Conservation (phyloP, 2,329 filamentous ascomycete genomes). For the Colletotrichum tropicale region DNA sequence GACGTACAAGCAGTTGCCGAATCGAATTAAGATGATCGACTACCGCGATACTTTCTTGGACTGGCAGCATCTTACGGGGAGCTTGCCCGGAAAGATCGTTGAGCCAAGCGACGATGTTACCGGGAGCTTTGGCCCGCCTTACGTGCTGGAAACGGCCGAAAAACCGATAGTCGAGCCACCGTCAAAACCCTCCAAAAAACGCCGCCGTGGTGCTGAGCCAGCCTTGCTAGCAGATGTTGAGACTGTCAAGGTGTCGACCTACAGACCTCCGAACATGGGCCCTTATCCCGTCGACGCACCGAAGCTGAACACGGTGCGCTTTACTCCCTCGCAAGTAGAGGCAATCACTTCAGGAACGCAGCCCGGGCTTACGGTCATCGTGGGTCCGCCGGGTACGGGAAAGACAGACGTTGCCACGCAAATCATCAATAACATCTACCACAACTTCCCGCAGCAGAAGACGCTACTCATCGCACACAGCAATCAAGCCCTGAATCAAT, state of each 20-base stretch:
- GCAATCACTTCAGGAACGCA: constrained; percentile 94
- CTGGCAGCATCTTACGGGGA: constrained; percentile 92
- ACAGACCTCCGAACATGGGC: constrained; percentile 85
- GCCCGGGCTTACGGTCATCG: constrained; percentile 89
- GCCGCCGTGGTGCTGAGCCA: constrained; percentile 78
- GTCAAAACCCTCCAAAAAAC: constrained; percentile 79
- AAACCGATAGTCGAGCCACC: constrained; percentile 55
- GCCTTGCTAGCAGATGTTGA: constrained; percentile 66
- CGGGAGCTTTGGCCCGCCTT: constrained; percentile 83
- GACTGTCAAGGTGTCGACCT: constrained; percentile 83
- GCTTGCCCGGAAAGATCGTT: constrained; percentile 84
- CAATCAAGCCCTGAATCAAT: constrained; percentile 95
- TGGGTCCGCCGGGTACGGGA: constrained; percentile 94
- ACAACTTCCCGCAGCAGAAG: constrained; percentile 93
- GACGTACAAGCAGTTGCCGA: constrained; percentile 81
- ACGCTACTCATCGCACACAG: constrained; percentile 95
- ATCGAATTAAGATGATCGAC: constrained; percentile 79
- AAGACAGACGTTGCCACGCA: constrained; percentile 99
- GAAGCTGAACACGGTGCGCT: constrained; percentile 82
- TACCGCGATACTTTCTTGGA: constrained; percentile 94
- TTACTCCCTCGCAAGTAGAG: constrained; percentile 89
- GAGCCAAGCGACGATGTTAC: constrained; percentile 76
- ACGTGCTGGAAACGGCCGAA: constrained; percentile 75
- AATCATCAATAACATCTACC: constrained; percentile 98
- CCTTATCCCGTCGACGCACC: constrained; percentile 87